phyloP scores from a whole-genome alignment of 1,139 yeast species.

The Candida glucosophila region DNA sequence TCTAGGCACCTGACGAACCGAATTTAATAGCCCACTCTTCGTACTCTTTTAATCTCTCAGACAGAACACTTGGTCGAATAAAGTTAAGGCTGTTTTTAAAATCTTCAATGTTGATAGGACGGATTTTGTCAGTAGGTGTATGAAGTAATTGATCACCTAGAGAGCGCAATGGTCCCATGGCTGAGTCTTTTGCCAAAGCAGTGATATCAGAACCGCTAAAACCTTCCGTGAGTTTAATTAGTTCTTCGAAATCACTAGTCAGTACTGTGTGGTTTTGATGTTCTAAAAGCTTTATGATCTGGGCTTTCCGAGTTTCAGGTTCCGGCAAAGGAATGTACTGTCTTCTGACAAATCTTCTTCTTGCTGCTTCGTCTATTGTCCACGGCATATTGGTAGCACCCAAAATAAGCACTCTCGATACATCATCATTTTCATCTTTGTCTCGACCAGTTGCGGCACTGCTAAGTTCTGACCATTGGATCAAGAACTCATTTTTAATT shows the following conservation, averaged over 20 bases:
- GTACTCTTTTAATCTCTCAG: slow-evolving; percentile 65
- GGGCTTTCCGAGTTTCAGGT: slow-evolving; percentile 68
- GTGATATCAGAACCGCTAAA: slow-evolving; percentile 93
- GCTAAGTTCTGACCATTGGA: slow-evolving; percentile 92
- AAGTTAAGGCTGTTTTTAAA: slow-evolving; percentile 71
- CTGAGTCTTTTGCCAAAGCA: slow-evolving; percentile 94
- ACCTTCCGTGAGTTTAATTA: slow-evolving; percentile 64
- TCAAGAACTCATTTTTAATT: slow-evolving; percentile 87
- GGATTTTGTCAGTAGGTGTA: slow-evolving; percentile 78
- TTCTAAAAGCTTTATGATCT: slow-evolving; percentile 58
- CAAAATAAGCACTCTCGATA: slow-evolving; percentile 67
- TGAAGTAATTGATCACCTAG: slow-evolving; percentile 80
- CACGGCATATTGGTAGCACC: slow-evolving; percentile 98
- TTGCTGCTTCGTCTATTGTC: slow-evolving; percentile 97
- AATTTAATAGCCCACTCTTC: slow-evolving; percentile 88
- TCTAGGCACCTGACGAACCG: slow-evolving; percentile 83
- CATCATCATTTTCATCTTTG: slow-evolving; percentile 47
- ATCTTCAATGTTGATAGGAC: slow-evolving; percentile 72
- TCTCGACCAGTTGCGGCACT: slow-evolving; percentile 84
- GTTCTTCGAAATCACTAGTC: slow-evolving; percentile 51
- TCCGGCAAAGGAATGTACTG: slow-evolving; percentile 96
- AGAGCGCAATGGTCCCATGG: slow-evolving; percentile 93
- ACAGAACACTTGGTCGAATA: slow-evolving; percentile 87
- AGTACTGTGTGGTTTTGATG: slow-evolving; percentile 70
- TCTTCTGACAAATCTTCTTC: slow-evolving; percentile 86